Evolutionary conservation across 2,329 filamentous ascomycete genomes (phyloP), one percentile per base, ranked within the genome.

Genomic region (Ceratocystis eucalypticola): DNA sequence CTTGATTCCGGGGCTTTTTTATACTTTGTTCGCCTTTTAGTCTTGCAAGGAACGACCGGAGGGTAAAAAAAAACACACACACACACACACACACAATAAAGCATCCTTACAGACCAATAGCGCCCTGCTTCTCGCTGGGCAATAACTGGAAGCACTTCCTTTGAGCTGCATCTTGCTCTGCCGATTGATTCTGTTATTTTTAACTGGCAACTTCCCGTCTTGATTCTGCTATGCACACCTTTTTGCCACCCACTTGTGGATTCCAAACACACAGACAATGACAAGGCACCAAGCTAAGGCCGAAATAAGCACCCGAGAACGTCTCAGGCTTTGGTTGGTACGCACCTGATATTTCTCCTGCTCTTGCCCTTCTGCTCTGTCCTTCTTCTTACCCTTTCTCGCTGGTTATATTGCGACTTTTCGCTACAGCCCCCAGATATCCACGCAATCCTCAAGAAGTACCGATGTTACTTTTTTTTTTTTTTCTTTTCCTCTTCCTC

Each of bases 241-340:
- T 28, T n/a, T 59, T 22, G 53, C 53, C 53, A 59, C 53, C 53
- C 4, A n/a, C 3, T 59, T 30, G 53, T 59, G 53, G 53, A 59
- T 59, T 59, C 53, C 17, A 59, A 33, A 7, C 5, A 33, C 53
- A 33, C 53, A 59, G 53, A 59, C 28, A 59, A 59, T 59, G 53
- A 59, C 53, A 59, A 59, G 53, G 28, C 53, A 30, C 53, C 53
- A 59, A 59, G 53, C 53, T 59, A 59, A n/a, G 53, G 53, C 53
- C 53, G 53, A 59, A 59, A 59, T 59, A 59, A 59, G 25, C 53
- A 59, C 53, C 53, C 53, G 53, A 59, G 28, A n/a, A 59, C 53
- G 53, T 37, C 53, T 59, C 53, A 57, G 53, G n/a, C 25, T 37
- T 30, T 33, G 4, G 53, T n/a, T 33, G 53, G 53, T 59, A 30